phyloP scores from a whole-genome alignment of 768 basidiomycete genomes.

The Psilocybe sp. region DNA sequence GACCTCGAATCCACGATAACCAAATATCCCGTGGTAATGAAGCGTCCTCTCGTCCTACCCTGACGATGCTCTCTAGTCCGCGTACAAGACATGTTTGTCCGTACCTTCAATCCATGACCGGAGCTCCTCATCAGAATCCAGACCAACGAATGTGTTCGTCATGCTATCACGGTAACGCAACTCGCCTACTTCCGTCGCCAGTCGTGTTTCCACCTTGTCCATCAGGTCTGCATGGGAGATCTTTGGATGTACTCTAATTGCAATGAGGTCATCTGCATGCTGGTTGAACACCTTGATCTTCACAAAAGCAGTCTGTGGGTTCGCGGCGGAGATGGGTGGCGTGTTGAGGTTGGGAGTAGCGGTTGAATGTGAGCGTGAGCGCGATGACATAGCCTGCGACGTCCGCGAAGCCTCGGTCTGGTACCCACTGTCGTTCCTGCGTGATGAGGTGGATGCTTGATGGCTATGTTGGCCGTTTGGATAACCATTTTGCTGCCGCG shows the following conservation, averaged over 20 bases:
- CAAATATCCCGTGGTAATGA: background rate
- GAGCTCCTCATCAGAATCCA: conserved; percentile 63
- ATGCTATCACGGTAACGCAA: conserved; percentile 77
- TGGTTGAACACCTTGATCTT: conserved; percentile 99
- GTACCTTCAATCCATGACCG: conserved; percentile 73
- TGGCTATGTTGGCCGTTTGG: conserved; percentile 18
- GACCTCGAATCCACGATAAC: conserved; percentile 1
- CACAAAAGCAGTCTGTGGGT: conserved; percentile 84
- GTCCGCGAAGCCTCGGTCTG: conserved; percentile 44
- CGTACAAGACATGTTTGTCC: conserved; percentile 82
- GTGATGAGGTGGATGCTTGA: conserved; percentile 11
- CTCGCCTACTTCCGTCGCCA: conserved; percentile 67
- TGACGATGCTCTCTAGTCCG: conserved; percentile 43
- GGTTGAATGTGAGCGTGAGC: conserved; percentile 58
- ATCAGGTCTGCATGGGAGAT: conserved; percentile 85
- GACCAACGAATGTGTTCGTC: conserved; percentile 59
- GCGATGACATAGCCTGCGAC: conserved; percentile 48
- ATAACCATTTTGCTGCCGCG: conserved; percentile 27
- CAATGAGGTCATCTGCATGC: conserved; percentile 90
- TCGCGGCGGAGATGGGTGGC: conserved; percentile 73
- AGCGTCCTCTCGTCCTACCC: background rate
- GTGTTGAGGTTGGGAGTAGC: conserved; percentile 54
- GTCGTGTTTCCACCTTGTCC: conserved; percentile 85
- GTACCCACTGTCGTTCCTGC: conserved; percentile 27
- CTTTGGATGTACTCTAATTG: conserved; percentile 92